Base-by-base conservation (phyloP, 306 rosid species). In the Lupinus albus region DNA sequence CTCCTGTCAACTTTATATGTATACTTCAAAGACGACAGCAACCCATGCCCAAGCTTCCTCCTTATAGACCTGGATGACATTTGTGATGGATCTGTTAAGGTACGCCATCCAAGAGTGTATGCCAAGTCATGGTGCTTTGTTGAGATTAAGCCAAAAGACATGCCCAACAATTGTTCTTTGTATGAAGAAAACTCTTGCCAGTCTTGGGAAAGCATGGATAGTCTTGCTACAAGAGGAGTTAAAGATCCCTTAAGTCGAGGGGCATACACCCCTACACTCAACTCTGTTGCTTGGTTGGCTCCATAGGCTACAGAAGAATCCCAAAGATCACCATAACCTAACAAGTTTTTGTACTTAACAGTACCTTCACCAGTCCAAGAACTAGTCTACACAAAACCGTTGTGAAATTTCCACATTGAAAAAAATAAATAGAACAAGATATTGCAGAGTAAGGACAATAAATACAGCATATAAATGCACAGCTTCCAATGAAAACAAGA, bases 241-340 rank as follows among this genome's bases (percentile, higher is more conserved):
- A 64, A 15, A 25, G 81, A 70, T 59, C 92, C 83, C 80, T 71
- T 90, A 60, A 85, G 60, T 64, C 90, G 83, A 30, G 97, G 99
- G 52, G 85, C 78, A 85, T 67, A 72, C 79, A 94, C 84, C 67
- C 99, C 96, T 17, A 84, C 74, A 86, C 99, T 86, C 39, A 82
- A 75, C 84, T 90, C 97, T 11, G 95, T 86, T 61, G 95, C 86
- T 81, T 88, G 95, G 80, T 76, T 84, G 52, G 88, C 94, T 21
- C 97, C 97, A 42, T 88, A 85, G 54, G 91, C 99, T 86, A 94
- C 51, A 64, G 96, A 88, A 61, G 92, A 82, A 86, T 94, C 96
- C 99, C 99, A 94, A 39, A 88, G 58, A 81, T 94, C 99, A 46
- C 89, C 99, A 82, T 90, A 86, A 77, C 99, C 99, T 5, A 94